Conservation (phyloP, 1,284 basidiomycete species). For the Sphaerobolus stellatus region DNA sequence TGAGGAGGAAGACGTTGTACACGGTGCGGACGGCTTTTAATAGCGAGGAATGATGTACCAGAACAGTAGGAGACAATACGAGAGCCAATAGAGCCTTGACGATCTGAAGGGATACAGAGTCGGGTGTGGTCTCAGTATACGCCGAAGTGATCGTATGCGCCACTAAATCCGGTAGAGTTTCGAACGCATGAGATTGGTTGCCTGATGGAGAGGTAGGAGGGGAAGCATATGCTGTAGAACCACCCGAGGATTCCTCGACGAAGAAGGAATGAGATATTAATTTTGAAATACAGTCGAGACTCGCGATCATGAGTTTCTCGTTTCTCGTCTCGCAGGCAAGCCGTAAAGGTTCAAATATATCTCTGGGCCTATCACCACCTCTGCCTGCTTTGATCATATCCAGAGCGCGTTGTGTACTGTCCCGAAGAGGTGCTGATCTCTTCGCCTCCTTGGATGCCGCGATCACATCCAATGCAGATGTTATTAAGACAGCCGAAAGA, state of each 20-base stretch:
- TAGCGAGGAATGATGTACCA: slow-evolving; percentile 91
- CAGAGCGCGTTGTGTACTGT: slow-evolving; percentile 79
- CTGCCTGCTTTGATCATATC: slow-evolving; percentile 76
- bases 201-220: slow-evolving; percentile 68
- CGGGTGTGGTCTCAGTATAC: slow-evolving; percentile 83
- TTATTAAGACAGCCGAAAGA: slow-evolving; percentile 77
- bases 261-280: slow-evolving; percentile 97
- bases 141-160: slow-evolving; percentile 92
- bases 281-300: slow-evolving; percentile 94
- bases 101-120: slow-evolving; percentile 90
- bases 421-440: slow-evolving; percentile 75
- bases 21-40: slow-evolving; percentile 95
- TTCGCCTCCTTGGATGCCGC: slow-evolving; percentile 88
- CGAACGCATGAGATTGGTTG: slow-evolving; percentile 42
- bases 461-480: slow-evolving; percentile 86
- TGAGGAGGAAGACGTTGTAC: slow-evolving; percentile 93
- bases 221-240: slow-evolving; percentile 39
- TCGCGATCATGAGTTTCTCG: slow-evolving; percentile 91
- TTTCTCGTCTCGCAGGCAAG: slow-evolving; percentile 91
- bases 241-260: slow-evolving; percentile 46
- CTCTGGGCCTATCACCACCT: slow-evolving; percentile 70
- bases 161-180: slow-evolving; percentile 85
- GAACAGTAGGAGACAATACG: slow-evolving; percentile 80
- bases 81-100: slow-evolving; percentile 90
- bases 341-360: slow-evolving; percentile 90